Base-by-base conservation (phyloP, 495 filamentous ascomycete genomes). In the Annulohypoxylon nitens region DNA sequence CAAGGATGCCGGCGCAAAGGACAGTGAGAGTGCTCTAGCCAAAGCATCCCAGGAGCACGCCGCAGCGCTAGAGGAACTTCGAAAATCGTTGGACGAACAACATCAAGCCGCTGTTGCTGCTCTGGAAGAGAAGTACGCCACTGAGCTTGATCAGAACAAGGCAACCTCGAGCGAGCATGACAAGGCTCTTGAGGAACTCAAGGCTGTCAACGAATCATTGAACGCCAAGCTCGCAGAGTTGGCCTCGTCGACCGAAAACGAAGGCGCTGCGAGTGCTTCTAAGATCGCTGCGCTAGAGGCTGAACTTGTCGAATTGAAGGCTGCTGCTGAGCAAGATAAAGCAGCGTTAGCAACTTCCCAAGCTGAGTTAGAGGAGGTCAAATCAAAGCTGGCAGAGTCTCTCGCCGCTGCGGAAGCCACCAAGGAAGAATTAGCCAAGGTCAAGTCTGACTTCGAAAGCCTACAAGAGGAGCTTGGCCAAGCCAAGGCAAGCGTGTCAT, bases 221-320 rank as follows among this genome's bases (percentile, higher is more conserved):
- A 81, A 87, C 71, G 80, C 78, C 71, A 80, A 82, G 74, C 70
- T 86, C 7, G 78, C 82, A 54, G 81, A 84, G 16, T 57, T 88
- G 55, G 81, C 76, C 6, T 75, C 75, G 0, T 76, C 79, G 6
- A 75, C 61, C 3, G 70, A 79, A 37, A 74, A 55, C 36, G 68
- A 58, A 50, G 72, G 61, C 7, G 71, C 61, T 25, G 78, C 78
- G 2, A 78, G 55, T 57, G 69, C 75, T 12, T 77, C 78, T 4
- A 82, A 80, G 59, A 73, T 85, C 53, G 72, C 78, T 9, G 75
- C 76, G 1, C 74, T 86, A 6, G 81, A 85, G 64, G 73, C 78
- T 34, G 78, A 86, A 54, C 78, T 86, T 62, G 72, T 78, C 6
- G 81, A 80, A 55, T 78, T 87, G 34, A 81, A 80, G 69, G 55